Evolutionary conservation across 2,329 filamentous ascomycete genomes (phyloP), one percentile per base, ranked within the genome.

Genomic region (Penicillium paneum): DNA sequence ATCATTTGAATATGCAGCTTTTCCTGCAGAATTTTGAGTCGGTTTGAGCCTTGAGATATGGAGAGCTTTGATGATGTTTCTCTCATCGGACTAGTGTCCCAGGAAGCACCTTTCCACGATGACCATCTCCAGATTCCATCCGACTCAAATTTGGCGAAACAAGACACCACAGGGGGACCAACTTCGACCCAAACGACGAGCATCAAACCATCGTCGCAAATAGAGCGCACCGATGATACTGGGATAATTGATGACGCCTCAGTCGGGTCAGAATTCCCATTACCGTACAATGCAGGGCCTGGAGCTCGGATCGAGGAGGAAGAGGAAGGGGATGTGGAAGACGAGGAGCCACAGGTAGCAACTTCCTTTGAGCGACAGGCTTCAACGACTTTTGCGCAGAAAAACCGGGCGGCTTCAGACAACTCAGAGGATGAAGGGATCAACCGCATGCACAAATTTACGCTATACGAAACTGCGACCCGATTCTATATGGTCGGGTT

Each of bases 401-500:
- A 73, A 48, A 71, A 71, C 39, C 70, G 70, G 40, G 69, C 68
- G 6, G 68, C 67, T 4, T 55, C 68, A 42, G 68, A 73, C 17
- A 68, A 68, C 45, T 69, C 67, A 11, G 70, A 72, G 12, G 76
- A 78, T 53, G 75, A 80, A 50, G 77, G 78, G 2, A 74, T 81
- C 41, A 78, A 76, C 54, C 79, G 78, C 52, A 96, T 99, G 91
- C 91, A 97, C 78, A 95, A 94, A 67, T 97, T 96, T 74, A 94
- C 90, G n/a, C 78, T 99, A 21, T 97, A 99, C 74, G 94, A 99
- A 77, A 99, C 94, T 3, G 89, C 90, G 12, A 91, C 87, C 52
- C 84, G 91, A 49, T 99, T 94, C 73, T 99, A 97, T 72, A 88
- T 99, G 60, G 91, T 97, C 17, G 94, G 94, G 13, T 89, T 90